Evolutionary conservation across 495 filamentous ascomycete species (phyloP).

Genomic region (Bombardia bombarda): DNA sequence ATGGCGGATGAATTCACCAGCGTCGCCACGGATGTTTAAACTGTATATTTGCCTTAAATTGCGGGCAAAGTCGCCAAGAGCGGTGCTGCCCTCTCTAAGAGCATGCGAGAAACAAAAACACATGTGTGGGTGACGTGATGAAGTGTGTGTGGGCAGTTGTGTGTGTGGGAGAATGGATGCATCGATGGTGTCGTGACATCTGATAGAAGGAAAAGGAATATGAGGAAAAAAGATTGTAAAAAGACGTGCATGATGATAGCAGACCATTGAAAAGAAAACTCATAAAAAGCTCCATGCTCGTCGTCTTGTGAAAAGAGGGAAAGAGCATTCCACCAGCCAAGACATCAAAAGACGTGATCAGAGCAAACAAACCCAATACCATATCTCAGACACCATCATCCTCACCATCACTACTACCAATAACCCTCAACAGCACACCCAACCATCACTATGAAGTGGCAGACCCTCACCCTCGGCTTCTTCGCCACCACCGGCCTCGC

Average conservation of each 20-base stretch:
- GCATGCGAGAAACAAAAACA: neutral
- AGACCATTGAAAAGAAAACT: neutral
- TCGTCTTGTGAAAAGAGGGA: neutral
- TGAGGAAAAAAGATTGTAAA: neutral
- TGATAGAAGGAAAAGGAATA: neutral
- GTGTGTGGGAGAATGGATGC: too few species aligned
- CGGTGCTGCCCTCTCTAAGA: neutral
- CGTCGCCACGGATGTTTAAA: neutral
- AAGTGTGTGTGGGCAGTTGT: too few species aligned
- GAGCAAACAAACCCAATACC: neutral
- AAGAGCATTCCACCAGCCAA: neutral
- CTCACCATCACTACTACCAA: neutral
- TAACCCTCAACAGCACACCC: neutral
- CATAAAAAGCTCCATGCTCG: neutral
- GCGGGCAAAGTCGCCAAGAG: conserved; percentile 3
- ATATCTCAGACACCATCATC: neutral
- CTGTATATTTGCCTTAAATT: conserved; percentile 2
- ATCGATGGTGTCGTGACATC: neutral
- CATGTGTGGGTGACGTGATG: neutral
- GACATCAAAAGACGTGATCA: neutral
- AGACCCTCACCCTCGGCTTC: conserved; percentile 1
- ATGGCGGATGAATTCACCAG: conserved; percentile 5
- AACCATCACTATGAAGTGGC: conserved; percentile 6
- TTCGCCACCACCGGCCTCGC: conserved; percentile 2
- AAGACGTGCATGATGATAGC: neutral